phyloP scores from a whole-genome alignment of 305 asterid genomes.

The Fraxinus floribunda region DNA sequence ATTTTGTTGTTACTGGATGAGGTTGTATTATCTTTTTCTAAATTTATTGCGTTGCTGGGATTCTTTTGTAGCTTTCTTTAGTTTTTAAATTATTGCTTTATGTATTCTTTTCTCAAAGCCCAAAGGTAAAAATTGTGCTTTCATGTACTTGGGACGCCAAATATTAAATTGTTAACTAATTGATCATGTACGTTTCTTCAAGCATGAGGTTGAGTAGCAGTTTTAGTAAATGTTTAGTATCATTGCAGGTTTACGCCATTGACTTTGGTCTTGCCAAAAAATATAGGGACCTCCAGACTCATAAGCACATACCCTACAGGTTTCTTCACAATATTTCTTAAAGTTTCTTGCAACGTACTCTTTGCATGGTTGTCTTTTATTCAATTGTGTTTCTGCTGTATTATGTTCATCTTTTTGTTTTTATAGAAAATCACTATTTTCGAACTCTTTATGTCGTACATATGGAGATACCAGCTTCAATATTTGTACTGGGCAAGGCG shows the following conservation, averaged over 20 bases:
- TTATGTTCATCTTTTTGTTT: background rate
- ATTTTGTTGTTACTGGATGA: background rate
- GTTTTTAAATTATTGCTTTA: background rate
- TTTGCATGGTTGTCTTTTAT: background rate
- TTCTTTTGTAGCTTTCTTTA: background rate
- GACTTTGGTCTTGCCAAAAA: constrained; percentile 20
- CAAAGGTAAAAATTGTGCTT: background rate
- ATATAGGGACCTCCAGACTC: constrained; percentile 14
- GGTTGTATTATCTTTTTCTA: background rate
- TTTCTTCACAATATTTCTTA: background rate
- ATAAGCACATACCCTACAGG: constrained; percentile 21
- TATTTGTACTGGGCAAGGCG: background rate
- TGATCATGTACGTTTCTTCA: background rate
- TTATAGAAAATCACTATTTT: background rate
- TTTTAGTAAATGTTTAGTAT: background rate
- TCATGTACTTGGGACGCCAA: background rate
- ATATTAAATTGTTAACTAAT: background rate
- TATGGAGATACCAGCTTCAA: background rate
- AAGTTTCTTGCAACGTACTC: background rate
- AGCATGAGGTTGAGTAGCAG: background rate
- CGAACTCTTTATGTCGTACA: background rate
- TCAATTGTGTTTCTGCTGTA: background rate
- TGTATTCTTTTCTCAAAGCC: background rate
- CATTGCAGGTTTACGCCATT: constrained; percentile 12
- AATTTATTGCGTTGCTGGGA: too few relatives aligned